Base-by-base conservation (phyloP, 345 rosid genomes). In the Acer campestre region DNA sequence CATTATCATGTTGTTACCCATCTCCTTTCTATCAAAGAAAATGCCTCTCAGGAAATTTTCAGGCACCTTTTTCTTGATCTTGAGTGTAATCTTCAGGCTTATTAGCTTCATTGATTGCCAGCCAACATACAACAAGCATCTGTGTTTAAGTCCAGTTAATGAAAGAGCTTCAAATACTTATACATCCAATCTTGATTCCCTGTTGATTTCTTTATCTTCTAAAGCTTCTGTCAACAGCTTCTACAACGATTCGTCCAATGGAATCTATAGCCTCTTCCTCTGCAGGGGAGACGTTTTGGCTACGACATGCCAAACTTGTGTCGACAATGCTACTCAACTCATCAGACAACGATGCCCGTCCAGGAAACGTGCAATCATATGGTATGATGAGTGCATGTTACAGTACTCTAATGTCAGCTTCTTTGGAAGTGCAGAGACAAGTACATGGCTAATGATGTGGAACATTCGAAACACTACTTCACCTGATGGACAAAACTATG, bases 371-470 rank as follows among this genome's bases (percentile, higher is more conserved):
- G 90, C 85, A 14, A 22, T 67, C 1, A 63, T 71, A 7, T 71
- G 83, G 79, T 73, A 74, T 6, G 85, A 79, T 5, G 2, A 61
- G 1, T 87, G 88, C 49, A 77, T 76, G 82, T 7, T 81, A 3
- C 71, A 84, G 1, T 85, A 87, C 67, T 55, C 84, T 4, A 80
- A 83, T 61, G n/a, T 64, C 7, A 25, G 70, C 14, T 78, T 86
- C 42, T 69, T 76, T 0, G 66, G 78, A 22, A n/a, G 1, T 0
- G 18, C 31, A 72, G 67, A 79, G 49, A 5, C 2, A 7, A 8
- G 7, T 12, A 22, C 63, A 0, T 0, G 2, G 10, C 9, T 67
- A 31, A 20, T 14, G 9, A 11, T 67, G 63, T 65, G 51, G 38
- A 73, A 77, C n/a, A 0, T 0, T 5, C 1, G 1, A 2, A 80